Evolutionary conservation across 23 red algal genomes (phyloP).

Genomic region (Gracilariopsis chorda): DNA sequence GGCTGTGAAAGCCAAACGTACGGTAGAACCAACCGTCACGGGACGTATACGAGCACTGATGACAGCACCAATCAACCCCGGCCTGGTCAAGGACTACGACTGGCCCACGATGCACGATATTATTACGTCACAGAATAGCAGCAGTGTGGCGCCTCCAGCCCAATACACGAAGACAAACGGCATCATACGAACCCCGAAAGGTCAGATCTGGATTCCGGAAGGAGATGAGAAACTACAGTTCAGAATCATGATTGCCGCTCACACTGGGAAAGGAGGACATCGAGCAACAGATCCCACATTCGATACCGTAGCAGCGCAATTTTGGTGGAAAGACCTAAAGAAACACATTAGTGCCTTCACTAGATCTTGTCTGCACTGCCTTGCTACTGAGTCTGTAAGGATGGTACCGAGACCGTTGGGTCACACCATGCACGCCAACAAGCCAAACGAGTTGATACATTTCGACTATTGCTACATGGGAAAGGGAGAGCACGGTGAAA

Average conservation of each 20-base stretch:
- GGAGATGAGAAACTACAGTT: not conserved
- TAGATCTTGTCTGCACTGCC: constrained; percentile 8
- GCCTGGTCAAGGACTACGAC: not conserved
- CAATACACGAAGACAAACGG: not conserved
- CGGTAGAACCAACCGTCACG: not conserved
- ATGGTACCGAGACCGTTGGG: not conserved
- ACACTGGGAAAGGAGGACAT: not conserved
- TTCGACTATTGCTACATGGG: too few relatives aligned
- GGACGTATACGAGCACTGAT: not conserved
- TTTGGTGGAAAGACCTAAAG: not conserved
- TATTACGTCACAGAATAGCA: not conserved
- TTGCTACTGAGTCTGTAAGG: not conserved
- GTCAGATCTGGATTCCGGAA: not conserved
- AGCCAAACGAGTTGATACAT: too few relatives aligned
- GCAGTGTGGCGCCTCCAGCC: not conserved
- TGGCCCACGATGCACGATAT: not conserved
- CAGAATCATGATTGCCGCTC: constrained; percentile 19
- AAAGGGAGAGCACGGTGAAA: too few relatives aligned
- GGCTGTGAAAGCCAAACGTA: not conserved
- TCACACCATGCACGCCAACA: not conserved
- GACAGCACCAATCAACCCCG: not conserved
- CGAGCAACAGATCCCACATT: not conserved
- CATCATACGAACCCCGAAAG: not conserved
- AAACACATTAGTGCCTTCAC: not conserved
- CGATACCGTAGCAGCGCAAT: not conserved